A percentile compares a stretch with the other conserved stretches of the same genome.
phyloP scores from a whole-genome alignment of 768 basidiomycete species.

The Xerocomellus dryophilus region DNA sequence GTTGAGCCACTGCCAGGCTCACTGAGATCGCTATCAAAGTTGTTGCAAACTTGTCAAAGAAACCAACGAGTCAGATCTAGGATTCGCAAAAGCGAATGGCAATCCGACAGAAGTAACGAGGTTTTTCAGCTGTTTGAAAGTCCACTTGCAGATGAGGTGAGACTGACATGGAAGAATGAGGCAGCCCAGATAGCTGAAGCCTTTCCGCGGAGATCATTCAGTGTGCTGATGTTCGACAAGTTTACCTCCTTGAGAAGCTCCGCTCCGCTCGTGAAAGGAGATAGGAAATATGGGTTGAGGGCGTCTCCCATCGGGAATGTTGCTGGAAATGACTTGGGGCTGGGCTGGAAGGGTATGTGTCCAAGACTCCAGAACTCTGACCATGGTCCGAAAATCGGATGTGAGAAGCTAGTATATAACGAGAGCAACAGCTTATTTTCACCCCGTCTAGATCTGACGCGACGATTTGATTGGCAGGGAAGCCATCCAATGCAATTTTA shows the following conservation, averaged over 20 bases:
- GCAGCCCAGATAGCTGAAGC: slow-evolving; percentile 49
- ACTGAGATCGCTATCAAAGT: no score
- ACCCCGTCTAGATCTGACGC: slow-evolving; percentile 41
- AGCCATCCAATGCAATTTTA: slow-evolving; percentile 42
- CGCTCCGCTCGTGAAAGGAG: slow-evolving; percentile 21
- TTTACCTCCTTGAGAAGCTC: slow-evolving; percentile 21
- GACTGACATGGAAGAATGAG: slow-evolving; percentile 42
- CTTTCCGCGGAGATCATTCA: slow-evolving; percentile 45
- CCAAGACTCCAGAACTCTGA: slow-evolving; percentile 62
- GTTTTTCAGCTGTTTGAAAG: slow-evolving; percentile 21
- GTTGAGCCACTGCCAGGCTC: no score
- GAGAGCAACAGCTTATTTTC: not conserved
- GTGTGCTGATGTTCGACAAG: slow-evolving; percentile 35
- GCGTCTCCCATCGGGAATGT: slow-evolving; percentile 55
- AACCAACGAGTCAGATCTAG: no score
- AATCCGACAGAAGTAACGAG: slow-evolving; percentile 6
- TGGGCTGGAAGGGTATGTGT: slow-evolving; percentile 56
- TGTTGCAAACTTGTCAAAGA: no score
- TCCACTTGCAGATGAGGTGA: slow-evolving; percentile 9
- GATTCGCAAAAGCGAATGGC: not conserved
- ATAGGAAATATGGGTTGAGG: slow-evolving; percentile 46
- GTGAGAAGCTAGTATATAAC: not conserved
- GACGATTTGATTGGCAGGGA: slow-evolving; percentile 36
- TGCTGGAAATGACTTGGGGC: slow-evolving; percentile 49
- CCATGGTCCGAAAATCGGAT: not conserved